Percentiles rank a stretch among this genome's conserved stretches.
Conservation (phyloP, 2,329 filamentous ascomycete species). For the Berkeleyomyces basicola region DNA sequence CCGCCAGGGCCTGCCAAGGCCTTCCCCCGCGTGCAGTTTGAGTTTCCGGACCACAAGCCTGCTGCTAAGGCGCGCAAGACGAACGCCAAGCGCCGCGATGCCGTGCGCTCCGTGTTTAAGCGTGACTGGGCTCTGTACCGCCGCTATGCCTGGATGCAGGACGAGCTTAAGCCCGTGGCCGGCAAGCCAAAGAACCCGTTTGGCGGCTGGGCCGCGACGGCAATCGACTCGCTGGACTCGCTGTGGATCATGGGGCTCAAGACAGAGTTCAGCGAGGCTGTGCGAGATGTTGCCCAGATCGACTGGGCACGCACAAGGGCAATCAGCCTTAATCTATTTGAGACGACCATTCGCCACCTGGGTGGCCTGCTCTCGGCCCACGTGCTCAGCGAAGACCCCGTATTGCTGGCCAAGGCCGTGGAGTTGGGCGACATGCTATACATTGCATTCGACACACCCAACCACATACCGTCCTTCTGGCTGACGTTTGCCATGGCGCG, state of each 20-base stretch:
- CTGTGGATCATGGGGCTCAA: conserved; percentile 44
- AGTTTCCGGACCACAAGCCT: conserved; percentile 22
- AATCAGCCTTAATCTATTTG: conserved; percentile 32
- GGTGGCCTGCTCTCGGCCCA: conserved; percentile 35
- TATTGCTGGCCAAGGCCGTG: conserved; percentile 31
- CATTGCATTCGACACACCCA: conserved; percentile 37
- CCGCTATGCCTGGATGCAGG: conserved; percentile 33
- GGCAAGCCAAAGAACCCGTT: conserved; percentile 31
- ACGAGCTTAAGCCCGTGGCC: conserved; percentile 34
- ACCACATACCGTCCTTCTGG: conserved; percentile 30
- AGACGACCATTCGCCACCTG: conserved; percentile 38
- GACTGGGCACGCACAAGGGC: conserved; percentile 33
- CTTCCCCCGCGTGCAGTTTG: conserved; percentile 20
- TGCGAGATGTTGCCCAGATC: conserved; percentile 29
- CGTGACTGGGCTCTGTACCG: conserved; percentile 35
- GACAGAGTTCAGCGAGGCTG: conserved; percentile 38
- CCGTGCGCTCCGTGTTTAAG: conserved; percentile 27
- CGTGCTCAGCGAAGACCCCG: conserved; percentile 29
- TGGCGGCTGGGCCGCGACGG: conserved; percentile 39
- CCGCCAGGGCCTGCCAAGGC: conserved; percentile 17
- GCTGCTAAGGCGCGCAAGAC: background rate
- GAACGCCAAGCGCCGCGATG: conserved; percentile 19
- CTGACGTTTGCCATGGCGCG: conserved; percentile 28
- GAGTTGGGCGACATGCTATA: conserved; percentile 40
- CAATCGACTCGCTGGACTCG: conserved; percentile 44